phyloP scores from a whole-genome alignment of 2,329 filamentous ascomycete genomes.

The Pezicula rhizophila region DNA sequence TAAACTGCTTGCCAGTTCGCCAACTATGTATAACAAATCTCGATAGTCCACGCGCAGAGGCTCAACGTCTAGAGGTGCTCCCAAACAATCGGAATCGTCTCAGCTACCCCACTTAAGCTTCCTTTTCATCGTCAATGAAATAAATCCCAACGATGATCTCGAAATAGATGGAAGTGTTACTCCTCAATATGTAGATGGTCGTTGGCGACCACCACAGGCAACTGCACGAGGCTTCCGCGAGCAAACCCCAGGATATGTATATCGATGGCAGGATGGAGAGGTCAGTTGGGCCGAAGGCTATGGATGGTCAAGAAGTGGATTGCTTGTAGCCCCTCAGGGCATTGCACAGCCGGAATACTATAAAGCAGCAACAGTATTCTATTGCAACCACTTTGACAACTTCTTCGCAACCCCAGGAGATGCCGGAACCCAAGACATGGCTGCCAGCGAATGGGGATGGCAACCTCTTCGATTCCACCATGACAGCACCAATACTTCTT shows the following conservation, averaged over 20 bases:
- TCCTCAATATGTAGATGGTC: conserved; percentile 9
- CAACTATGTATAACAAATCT: neutral
- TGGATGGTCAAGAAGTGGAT: conserved; percentile 11
- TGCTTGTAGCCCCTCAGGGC: neutral
- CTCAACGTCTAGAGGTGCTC: conserved; percentile 2
- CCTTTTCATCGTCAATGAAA: conserved; percentile 33
- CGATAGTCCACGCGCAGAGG: conserved; percentile 1
- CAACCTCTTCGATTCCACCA: conserved; percentile 11
- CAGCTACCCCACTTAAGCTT: conserved; percentile 21
- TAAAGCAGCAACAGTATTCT: conserved; percentile 11
- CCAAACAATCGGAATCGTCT: conserved; percentile 1
- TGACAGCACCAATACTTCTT: conserved; percentile 1
- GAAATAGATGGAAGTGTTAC: conserved; percentile 7
- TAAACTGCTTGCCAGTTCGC: no score
- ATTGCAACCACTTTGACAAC: conserved; percentile 10
- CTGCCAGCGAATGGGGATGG: conserved; percentile 8
- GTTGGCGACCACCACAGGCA: conserved; percentile 17
- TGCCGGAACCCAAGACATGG: conserved; percentile 4
- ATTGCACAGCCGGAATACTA: conserved; percentile 4
- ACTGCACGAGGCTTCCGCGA: conserved; percentile 9
- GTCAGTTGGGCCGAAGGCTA: conserved; percentile 9
- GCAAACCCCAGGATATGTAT: conserved; percentile 14
- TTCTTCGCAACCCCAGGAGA: conserved; percentile 9
- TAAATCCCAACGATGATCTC: conserved; percentile 29
- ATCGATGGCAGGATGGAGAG: conserved; percentile 17